phyloP scores from a whole-genome alignment of 192 early-diverging fungal species.

The Backusella mclennaniae region DNA sequence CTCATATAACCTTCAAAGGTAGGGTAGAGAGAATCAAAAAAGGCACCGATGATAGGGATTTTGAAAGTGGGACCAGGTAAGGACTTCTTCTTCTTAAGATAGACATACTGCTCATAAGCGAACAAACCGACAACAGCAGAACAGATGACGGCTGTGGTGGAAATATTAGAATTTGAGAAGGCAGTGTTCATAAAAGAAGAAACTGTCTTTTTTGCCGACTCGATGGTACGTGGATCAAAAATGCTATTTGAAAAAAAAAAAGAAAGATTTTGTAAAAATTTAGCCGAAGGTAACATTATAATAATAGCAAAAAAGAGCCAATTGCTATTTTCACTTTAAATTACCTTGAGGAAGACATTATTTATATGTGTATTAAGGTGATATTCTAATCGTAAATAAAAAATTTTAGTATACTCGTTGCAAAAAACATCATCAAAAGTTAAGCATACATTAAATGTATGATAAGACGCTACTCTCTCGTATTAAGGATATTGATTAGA shows the following conservation, averaged over 20 bases:
- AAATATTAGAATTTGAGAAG: slow-evolving; percentile 22
- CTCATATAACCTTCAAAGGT: slow-evolving; percentile 46
- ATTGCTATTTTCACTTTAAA: not conserved
- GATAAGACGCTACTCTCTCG: not conserved
- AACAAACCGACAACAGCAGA: slow-evolving; percentile 31
- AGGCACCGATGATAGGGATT: slow-evolving; percentile 42
- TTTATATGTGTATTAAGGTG: not conserved
- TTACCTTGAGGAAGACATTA: slow-evolving; percentile 17
- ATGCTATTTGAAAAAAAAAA: not conserved
- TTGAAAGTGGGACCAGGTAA: slow-evolving; percentile 38
- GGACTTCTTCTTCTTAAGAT: slow-evolving; percentile 37
- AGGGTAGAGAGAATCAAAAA: slow-evolving; percentile 41
- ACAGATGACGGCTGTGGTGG: slow-evolving; percentile 25
- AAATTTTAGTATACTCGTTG: not conserved
- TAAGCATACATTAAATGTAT: not conserved
- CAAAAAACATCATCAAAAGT: not conserved
- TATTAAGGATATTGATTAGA: not conserved
- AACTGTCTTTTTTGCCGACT: slow-evolving; percentile 30
- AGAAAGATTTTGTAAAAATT: not conserved
- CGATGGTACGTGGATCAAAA: slow-evolving; percentile 31
- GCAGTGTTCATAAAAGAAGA: slow-evolving; percentile 27
- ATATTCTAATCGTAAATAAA: not conserved
- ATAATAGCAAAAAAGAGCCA: not conserved
- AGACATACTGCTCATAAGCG: slow-evolving; percentile 41
- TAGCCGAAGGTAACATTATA: not conserved